phyloP scores from a whole-genome alignment of 257 asterid species.

The Nemophila menziesii region DNA sequence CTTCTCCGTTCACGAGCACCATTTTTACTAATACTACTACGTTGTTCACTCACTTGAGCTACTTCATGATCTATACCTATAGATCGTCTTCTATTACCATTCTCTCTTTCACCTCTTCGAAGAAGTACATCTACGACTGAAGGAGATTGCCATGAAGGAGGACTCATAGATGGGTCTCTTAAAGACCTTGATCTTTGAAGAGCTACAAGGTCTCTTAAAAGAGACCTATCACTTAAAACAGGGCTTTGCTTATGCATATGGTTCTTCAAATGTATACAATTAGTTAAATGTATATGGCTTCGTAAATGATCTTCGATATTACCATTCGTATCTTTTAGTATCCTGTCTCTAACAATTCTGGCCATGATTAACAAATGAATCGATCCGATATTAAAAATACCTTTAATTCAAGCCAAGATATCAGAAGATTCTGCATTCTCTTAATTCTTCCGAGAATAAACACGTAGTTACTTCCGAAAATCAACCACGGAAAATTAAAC shows the following conservation, averaged over 20 bases:
- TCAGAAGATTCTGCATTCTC: slow-evolving; percentile 22
- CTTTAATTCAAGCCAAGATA: slow-evolving; percentile 21
- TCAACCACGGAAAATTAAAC: slow-evolving; percentile 6
- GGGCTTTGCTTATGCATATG: slow-evolving; percentile 97
- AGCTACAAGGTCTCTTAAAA: slow-evolving; percentile 72
- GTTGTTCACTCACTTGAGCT: slow-evolving; percentile 20
- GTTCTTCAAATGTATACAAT: slow-evolving; percentile 96
- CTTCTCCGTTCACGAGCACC: slow-evolving; percentile 31
- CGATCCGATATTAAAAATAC: slow-evolving; percentile 18
- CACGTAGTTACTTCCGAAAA: slow-evolving; percentile 8
- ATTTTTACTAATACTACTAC: slow-evolving; percentile 29
- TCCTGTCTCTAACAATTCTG: slow-evolving; percentile 72
- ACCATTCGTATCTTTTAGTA: slow-evolving; percentile 81
- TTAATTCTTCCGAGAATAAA: slow-evolving; percentile 7
- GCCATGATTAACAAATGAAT: slow-evolving; percentile 65
- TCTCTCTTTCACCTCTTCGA: slow-evolving; percentile 30
- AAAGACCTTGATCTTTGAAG: slow-evolving; percentile 78
- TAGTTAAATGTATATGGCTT: slow-evolving; percentile 87
- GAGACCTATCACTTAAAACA: slow-evolving; percentile 54
- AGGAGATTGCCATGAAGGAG: slow-evolving; percentile 60
- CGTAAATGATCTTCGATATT: slow-evolving; percentile 73
- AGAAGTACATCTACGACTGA: slow-evolving; percentile 32
- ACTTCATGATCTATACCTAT: slow-evolving; percentile 33
- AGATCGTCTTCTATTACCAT: slow-evolving; percentile 40
- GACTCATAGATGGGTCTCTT: slow-evolving; percentile 84